Conservation (phyloP, 202 grass and related monocot species). For the Panicum virgatum region DNA sequence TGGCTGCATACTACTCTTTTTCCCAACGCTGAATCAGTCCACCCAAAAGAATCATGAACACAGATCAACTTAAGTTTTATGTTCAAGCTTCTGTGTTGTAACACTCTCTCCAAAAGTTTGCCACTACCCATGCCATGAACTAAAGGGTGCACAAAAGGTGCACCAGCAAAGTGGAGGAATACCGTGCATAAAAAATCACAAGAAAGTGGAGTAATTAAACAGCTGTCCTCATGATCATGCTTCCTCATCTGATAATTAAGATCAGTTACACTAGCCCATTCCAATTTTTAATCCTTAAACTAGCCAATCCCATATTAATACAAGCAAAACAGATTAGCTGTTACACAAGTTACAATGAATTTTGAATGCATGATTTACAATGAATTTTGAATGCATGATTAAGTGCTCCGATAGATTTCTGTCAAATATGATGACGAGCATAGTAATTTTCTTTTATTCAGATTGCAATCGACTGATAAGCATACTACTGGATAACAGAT, state of each 20-base stretch:
- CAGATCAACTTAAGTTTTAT: not conserved
- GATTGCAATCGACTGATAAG: not conserved
- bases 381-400: not conserved
- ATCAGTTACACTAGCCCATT: not conserved
- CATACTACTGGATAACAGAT: not conserved
- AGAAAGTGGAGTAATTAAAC: not conserved
- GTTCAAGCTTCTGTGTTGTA: not conserved
- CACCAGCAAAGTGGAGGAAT: not conserved
- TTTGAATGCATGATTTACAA: not conserved
- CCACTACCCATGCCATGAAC: not conserved
- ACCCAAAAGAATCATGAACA: not conserved
- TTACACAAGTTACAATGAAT: not conserved
- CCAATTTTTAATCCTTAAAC: not conserved
- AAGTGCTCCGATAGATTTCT: not conserved
- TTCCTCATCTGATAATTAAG: constrained; percentile 12
- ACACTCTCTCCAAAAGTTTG: constrained; percentile 2
- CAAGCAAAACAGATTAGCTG: not conserved
- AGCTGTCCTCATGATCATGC: not conserved
- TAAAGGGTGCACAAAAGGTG: not conserved
- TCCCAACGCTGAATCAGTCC: not conserved
- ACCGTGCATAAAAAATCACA: not conserved
- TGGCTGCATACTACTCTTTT: not conserved
- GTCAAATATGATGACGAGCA: not conserved
- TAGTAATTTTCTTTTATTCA: not conserved
- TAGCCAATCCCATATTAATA: constrained; percentile 10